A percentile compares a stretch with the other conserved stretches of the same genome.
These are phyloP conservation scores for Coniochaeta sp. DNA, from an alignment of 2,329 filamentous ascomycete genomes.

Conservation along the genomic window DNA sequence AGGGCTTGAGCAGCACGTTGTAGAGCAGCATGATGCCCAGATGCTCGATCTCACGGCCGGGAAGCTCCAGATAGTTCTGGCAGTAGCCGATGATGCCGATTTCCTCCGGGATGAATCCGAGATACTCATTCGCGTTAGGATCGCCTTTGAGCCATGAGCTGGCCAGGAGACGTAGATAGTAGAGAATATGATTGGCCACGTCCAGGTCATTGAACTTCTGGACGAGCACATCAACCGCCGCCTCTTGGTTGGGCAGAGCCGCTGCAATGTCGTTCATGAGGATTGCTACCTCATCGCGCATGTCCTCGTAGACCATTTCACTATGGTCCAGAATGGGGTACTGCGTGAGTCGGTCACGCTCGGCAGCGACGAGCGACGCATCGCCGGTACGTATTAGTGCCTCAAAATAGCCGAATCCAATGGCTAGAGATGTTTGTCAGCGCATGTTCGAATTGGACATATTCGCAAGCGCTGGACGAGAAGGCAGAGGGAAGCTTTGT, in stretches of 20 bases:
- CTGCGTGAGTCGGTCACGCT: constrained; percentile 56
- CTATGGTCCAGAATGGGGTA: background rate
- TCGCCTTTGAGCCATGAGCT: constrained; percentile 78
- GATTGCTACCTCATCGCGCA: constrained; percentile 65
- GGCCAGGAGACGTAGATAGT: constrained; percentile 75
- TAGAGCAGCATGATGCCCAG: constrained; percentile 73
- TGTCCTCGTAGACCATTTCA: constrained; percentile 65
- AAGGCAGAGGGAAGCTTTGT: background rate
- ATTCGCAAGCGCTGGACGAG: background rate
- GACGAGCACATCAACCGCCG: constrained; percentile 45
- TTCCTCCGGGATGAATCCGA: constrained; percentile 58
- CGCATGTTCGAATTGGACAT: background rate
- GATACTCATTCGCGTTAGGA: constrained; percentile 52
- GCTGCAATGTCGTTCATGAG: constrained; percentile 58
- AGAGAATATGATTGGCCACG: constrained; percentile 69
- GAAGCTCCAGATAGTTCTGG: constrained; percentile 60
- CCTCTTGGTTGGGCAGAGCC: constrained; percentile 51
- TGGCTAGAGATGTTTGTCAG: constrained; percentile 50
- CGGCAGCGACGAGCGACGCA: constrained; percentile 55
- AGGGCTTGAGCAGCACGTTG: constrained; percentile 71
- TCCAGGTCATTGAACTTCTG: constrained; percentile 67
- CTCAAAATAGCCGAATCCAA: constrained; percentile 91
- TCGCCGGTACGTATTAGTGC: constrained; percentile 64
- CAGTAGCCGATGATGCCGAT: constrained; percentile 60
- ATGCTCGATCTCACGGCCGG: constrained; percentile 81